Conservation (phyloP, 1,139 yeast species). For the Scheffersomyces segobiensis region DNA sequence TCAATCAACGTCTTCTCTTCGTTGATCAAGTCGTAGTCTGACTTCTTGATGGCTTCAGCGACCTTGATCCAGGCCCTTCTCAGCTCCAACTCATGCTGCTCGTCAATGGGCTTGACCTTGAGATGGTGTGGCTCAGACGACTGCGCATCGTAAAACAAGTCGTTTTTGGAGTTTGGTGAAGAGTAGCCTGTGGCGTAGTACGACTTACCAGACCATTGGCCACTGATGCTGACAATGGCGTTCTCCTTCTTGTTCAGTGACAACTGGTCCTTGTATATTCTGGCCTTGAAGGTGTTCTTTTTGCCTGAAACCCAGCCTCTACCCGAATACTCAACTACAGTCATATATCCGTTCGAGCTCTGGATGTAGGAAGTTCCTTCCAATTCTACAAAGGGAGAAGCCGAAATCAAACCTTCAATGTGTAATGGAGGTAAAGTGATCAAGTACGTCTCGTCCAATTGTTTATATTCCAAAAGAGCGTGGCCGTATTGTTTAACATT, state of each 20-base stretch:
- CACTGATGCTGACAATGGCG: slow-evolving; percentile 74
- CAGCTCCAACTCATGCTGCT: slow-evolving; percentile 75
- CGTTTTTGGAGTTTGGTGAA: slow-evolving; percentile 38
- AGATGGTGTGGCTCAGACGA: slow-evolving; percentile 52
- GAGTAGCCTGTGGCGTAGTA: slow-evolving; percentile 44
- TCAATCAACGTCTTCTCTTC: slow-evolving; percentile 76
- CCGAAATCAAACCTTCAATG: slow-evolving; percentile 87
- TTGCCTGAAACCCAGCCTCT: slow-evolving; percentile 96
- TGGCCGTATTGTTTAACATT: slow-evolving; percentile 92
- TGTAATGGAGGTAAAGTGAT: slow-evolving; percentile 95
- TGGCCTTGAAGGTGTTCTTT: slow-evolving; percentile 87
- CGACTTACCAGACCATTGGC: slow-evolving; percentile 91
- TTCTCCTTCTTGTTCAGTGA: slow-evolving; percentile 54
- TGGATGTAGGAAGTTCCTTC: slow-evolving; percentile 85
- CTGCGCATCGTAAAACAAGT: slow-evolving; percentile 71
- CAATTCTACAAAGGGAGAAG: slow-evolving; percentile 86
- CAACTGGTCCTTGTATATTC: slow-evolving; percentile 59
- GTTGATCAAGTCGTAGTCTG: slow-evolving; percentile 74
- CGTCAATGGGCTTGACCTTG: slow-evolving; percentile 73
- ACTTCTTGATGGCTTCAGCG: slow-evolving; percentile 77
- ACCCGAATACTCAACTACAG: slow-evolving; percentile 81
- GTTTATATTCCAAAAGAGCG: slow-evolving; percentile 66
- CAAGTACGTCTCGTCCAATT: slow-evolving; percentile 67
- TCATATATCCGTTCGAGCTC: slow-evolving; percentile 72
- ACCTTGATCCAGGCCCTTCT: slow-evolving; percentile 86